These are phyloP conservation scores for Ajuga chamaepitys DNA, from an alignment of 257 asterid genomes.

Conservation along the genomic window DNA sequence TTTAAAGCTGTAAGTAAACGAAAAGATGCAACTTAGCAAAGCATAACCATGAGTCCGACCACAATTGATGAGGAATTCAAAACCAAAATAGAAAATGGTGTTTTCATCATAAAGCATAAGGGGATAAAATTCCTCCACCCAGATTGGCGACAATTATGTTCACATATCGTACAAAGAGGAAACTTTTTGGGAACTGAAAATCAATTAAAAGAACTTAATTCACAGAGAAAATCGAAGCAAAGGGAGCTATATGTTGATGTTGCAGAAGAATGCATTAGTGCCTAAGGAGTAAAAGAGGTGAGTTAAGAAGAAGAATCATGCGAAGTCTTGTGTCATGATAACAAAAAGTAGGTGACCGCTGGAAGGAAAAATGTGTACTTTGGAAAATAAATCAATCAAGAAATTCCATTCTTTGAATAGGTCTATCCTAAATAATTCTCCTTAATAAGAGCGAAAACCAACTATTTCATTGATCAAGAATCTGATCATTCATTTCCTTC, in stretches of 20 bases:
- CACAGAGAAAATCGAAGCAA: background rate
- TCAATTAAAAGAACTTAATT: background rate
- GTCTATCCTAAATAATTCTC: background rate
- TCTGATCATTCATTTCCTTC: background rate
- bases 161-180: background rate
- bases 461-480: background rate
- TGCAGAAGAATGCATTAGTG: background rate
- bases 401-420: background rate
- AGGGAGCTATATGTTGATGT: background rate
- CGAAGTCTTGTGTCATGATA: background rate
- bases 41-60: background rate
- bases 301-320: background rate
- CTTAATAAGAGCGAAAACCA: background rate
- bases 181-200: no score
- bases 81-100: background rate
- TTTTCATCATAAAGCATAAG: background rate
- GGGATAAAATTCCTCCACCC: background rate
- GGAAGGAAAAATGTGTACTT: background rate
- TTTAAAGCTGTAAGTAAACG: conserved; percentile 36
- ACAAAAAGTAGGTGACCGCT: background rate
- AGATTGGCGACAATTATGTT: background rate
- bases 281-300: background rate
- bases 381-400: background rate
- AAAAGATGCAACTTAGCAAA: conserved; percentile 14
- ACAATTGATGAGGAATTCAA: background rate